Base-by-base conservation (phyloP, 192 early-diverging fungal species). In the Coemansia sp. region DNA sequence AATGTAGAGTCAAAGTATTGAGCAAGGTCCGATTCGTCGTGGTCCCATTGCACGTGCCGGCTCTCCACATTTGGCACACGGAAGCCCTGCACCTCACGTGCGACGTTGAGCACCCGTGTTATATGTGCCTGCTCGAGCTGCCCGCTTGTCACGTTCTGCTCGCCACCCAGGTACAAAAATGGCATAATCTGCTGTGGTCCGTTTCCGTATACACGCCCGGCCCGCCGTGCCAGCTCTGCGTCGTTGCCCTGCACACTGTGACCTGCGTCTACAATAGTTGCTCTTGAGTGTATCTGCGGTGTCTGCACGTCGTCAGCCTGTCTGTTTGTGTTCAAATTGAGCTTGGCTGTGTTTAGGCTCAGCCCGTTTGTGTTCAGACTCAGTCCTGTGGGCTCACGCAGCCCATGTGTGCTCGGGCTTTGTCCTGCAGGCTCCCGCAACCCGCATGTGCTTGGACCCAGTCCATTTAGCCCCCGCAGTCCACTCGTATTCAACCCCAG, bases 21-120 rank as follows among this genome's bases (percentile, higher is more conserved):
- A n/a, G 69, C 70, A n/a, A 92, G 47, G 62, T 88, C 79, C 27
- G 85, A 62, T 66, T 89, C 86, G 75, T 85, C 73, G 71, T 96
- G 92, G 57, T 86, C 80, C 92, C 92, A 93, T n/a, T 76, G 49
- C 17, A 83, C 68, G 59, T 88, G 89, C 52, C 86, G 84, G 59
- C 86, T 89, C 35, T 22, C 39, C n/a, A 17, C 14, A n/a, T 19
- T 38, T 9, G 12, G 41, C 9, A n/a, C 41, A 7, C 11, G 12
- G 29, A 25, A 22, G n/a, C 27, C 50, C 38, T 51, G 24, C 2
- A 71, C 69, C 21, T 75, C 73, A 5, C 63, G 69, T 1, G 72
- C 73, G 5, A 75, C 73, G 43, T 81, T 74, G 10, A 75, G 63
- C 4, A 74, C 69, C 12, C 62, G 54, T 3, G 29, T 52, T 27